Conservation (phyloP, 208 protist genomes). For the Phytomonas francai region DNA sequence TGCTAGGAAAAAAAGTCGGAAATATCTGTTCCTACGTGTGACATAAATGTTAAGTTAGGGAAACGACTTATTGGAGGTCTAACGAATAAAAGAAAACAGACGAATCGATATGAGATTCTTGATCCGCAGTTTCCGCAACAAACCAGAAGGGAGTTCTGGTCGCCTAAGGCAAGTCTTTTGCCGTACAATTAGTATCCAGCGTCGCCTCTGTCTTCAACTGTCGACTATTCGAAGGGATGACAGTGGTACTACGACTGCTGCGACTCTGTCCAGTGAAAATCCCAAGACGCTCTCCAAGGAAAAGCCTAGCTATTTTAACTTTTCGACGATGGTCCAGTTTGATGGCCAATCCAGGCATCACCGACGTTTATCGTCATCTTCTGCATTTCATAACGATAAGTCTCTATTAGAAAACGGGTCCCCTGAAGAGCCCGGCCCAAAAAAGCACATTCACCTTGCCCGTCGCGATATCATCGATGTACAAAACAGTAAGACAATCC, state of each 20-base stretch:
- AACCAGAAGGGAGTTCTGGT: background rate
- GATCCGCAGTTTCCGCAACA: background rate
- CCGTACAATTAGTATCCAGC: background rate
- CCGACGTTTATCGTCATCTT: background rate
- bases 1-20: background rate
- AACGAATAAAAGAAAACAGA: background rate
- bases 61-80: background rate
- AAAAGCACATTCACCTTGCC: slow-evolving; percentile 38
- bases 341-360: background rate
- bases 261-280: background rate
- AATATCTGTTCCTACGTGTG: background rate
- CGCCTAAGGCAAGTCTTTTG: background rate
- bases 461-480: slow-evolving; percentile 52
- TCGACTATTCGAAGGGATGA: background rate
- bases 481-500: slow-evolving; percentile 9
- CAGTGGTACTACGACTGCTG: background rate
- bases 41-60: background rate
- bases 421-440: slow-evolving; percentile 23
- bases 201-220: background rate
- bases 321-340: background rate
- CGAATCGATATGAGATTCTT: background rate
- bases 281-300: background rate
- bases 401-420: background rate
- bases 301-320: background rate
- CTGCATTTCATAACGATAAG: background rate